phyloP scores from a whole-genome alignment of 2,329 filamentous ascomycete species.

The Dryadomyces quercus-mongolicae region DNA sequence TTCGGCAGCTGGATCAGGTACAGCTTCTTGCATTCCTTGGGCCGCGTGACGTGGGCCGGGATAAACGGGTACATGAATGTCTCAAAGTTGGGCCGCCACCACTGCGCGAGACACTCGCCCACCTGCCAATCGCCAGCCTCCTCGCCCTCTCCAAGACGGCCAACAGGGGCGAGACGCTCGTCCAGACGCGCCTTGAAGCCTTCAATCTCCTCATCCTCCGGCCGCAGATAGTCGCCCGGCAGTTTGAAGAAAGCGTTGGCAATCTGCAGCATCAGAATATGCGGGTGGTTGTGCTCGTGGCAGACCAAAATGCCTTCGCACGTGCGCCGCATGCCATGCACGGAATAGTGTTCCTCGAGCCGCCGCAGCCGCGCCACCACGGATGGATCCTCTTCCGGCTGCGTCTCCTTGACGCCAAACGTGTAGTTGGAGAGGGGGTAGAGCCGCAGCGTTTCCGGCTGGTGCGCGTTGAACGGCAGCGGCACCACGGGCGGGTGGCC shows the following conservation, averaged over 20 bases:
- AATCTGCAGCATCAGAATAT: constrained; percentile 98
- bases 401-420: constrained; percentile 95
- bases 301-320: constrained; percentile 96
- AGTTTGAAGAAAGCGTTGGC: constrained; percentile 99
- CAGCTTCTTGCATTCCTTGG: constrained; percentile 98
- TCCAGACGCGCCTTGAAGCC: constrained; percentile 94
- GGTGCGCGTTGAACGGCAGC: constrained; percentile 75
- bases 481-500: constrained; percentile 68
- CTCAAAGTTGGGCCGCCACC: constrained; percentile 98
- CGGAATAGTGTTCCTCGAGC: constrained; percentile 86
- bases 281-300: constrained; percentile 97
- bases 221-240: constrained; percentile 85
- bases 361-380: constrained; percentile 86
- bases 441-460: constrained; percentile 79
- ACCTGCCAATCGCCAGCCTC: constrained; percentile 84
- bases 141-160: constrained; percentile 71
- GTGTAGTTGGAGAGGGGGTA: constrained; percentile 98
- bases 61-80: constrained; percentile 99
- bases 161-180: constrained; percentile 86
- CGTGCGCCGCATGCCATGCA: constrained; percentile 91
- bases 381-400: constrained; percentile 94
- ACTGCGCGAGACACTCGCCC: constrained; percentile 88
- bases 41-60: constrained; percentile 86
- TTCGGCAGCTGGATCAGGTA: constrained; percentile 93
- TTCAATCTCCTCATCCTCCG: constrained; percentile 79